Evolutionary conservation across 148 eudicot species (phyloP).

Genomic region (Diospyros kaki): DNA sequence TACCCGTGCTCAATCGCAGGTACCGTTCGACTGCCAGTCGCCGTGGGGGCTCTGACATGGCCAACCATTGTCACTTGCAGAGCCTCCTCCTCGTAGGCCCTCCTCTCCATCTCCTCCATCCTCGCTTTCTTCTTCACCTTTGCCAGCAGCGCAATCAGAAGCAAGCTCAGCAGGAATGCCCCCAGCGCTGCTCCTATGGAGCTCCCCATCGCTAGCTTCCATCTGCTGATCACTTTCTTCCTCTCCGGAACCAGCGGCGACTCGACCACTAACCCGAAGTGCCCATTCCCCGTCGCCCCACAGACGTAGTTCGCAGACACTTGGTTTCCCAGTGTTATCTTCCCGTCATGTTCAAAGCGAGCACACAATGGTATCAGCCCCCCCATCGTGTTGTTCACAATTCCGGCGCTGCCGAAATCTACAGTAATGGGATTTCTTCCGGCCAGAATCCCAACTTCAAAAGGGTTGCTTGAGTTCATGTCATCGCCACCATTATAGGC

Average conservation of each 20-base stretch:
- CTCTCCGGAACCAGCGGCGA: conserved; percentile 31
- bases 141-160: conserved; percentile 69
- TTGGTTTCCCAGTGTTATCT: conserved; percentile 43
- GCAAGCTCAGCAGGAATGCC: conserved; percentile 57
- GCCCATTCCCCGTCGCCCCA: conserved; percentile 52
- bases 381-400: conserved; percentile 3
- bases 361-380: conserved; percentile 65
- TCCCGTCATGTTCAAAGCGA: conserved; percentile 48
- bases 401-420: conserved; percentile 43
- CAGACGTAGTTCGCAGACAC: conserved; percentile 49
- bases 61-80: conserved; percentile 90
- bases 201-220: conserved; percentile 69
- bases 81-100: conserved; percentile 93
- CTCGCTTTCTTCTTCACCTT: conserved; percentile 82
- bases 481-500: conserved; percentile 71
- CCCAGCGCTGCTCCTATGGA: conserved; percentile 84
- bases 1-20: conserved; percentile 58
- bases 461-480: conserved; percentile 33
- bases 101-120: conserved; percentile 76
- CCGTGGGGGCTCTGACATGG: conserved; percentile 70
- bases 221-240: conserved; percentile 35
- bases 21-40: conserved; percentile 51
- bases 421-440: conserved; percentile 45
- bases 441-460: conserved; percentile 56
- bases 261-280: conserved; percentile 65